Conservation (phyloP, 1,284 basidiomycete genomes). For the Wallemia ichthyophaga region DNA sequence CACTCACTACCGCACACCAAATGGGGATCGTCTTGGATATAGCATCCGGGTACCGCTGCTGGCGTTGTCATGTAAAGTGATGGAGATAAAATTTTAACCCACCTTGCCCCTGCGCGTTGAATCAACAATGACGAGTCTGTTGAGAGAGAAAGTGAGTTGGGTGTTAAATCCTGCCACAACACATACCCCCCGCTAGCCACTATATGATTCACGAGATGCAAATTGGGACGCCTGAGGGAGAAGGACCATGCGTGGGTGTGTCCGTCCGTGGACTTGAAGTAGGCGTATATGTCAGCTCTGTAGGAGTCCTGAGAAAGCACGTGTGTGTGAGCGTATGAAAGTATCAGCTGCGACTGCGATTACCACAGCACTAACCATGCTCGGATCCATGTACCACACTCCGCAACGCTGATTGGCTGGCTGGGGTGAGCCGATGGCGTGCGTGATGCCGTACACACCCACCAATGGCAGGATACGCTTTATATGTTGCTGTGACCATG, state of each 20-base stretch:
- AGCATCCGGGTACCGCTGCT: slow-evolving; percentile 15
- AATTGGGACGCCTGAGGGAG: not conserved
- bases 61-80: slow-evolving; percentile 4
- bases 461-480: not conserved
- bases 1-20: slow-evolving; percentile 15
- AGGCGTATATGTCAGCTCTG: not conserved
- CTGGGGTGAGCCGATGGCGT: not conserved
- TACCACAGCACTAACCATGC: not conserved
- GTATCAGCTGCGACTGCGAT: no score
- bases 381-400: not conserved
- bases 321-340: not conserved
- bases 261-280: slow-evolving; percentile 1
- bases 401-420: slow-evolving; percentile 1
- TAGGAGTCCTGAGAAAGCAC: not conserved
- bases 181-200: not conserved
- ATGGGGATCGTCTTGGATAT: slow-evolving; percentile 15
- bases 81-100: not conserved
- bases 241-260: not conserved
- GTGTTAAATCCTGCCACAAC: not conserved
- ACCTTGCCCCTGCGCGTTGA: not conserved
- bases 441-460: not conserved
- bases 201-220: not conserved
- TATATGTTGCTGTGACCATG: not conserved
- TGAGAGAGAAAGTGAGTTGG: not conserved
- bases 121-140: not conserved